Percentiles rank a stretch among this genome's conserved stretches.
phyloP scores from a whole-genome alignment of 495 filamentous ascomycete species.

The Umbilicaria muhlenbergii region DNA sequence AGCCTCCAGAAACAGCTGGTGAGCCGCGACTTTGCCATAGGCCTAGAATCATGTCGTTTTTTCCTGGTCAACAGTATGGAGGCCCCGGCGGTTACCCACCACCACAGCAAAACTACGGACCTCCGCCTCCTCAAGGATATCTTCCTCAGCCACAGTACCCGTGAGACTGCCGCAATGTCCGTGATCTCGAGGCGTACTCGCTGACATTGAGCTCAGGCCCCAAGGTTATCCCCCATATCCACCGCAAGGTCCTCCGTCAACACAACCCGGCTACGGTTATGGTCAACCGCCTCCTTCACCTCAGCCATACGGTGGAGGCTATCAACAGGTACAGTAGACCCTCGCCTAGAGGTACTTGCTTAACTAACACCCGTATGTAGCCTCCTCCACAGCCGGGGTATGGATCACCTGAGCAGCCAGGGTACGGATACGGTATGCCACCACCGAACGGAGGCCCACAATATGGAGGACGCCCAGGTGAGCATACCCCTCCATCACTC shows the following conservation, averaged over 20 bases:
- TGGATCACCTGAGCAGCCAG: constrained; percentile 18
- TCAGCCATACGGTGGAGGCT: constrained; percentile 25
- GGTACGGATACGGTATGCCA: constrained; percentile 12
- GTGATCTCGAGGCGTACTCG: not conserved
- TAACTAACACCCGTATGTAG: not conserved
- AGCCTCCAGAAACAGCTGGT: no score
- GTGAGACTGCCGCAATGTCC: not conserved
- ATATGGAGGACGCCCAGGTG: constrained; percentile 25
- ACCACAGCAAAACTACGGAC: constrained; percentile 23
- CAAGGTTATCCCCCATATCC: constrained; percentile 30
- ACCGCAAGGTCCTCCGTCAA: constrained; percentile 23
- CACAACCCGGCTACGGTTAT: constrained; percentile 30
- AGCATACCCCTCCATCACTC: not conserved
- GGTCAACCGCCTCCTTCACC: constrained; percentile 25
- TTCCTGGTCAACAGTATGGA: constrained; percentile 26
- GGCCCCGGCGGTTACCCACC: constrained; percentile 31
- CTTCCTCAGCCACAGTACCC: constrained; percentile 8
- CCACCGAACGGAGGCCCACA: constrained; percentile 22
- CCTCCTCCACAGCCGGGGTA: constrained; percentile 12
- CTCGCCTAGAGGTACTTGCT: constrained; percentile 12
- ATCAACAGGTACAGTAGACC: constrained; percentile 21
- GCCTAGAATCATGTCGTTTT: constrained; percentile 30
- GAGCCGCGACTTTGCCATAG: no score
- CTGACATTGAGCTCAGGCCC: constrained; percentile 4
- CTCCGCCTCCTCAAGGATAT: constrained; percentile 14